Conservation (phyloP, 2,329 filamentous ascomycete species). For the Tolypocladium inflatum region DNA sequence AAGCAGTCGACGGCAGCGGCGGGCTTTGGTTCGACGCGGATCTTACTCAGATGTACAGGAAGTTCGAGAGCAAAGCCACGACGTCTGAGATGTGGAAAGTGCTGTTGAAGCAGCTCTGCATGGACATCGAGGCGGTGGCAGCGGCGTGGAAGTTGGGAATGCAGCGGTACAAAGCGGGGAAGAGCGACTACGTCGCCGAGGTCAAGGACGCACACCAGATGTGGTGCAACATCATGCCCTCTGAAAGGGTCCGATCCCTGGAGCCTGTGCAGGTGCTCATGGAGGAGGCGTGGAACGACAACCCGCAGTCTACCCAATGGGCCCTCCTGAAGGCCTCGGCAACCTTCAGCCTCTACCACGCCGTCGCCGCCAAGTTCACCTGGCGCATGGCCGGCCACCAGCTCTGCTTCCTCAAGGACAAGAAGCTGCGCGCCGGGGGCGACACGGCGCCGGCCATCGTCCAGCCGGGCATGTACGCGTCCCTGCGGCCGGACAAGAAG, state of each 20-base stretch:
- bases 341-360: conserved; percentile 31
- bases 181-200: conserved; percentile 12
- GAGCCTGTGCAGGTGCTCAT: conserved; percentile 19
- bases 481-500: conserved; percentile 25
- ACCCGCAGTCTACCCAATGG: conserved; percentile 29
- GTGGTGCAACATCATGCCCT: conserved; percentile 33
- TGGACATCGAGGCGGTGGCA: conserved; percentile 19
- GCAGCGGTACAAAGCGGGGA: conserved; percentile 1
- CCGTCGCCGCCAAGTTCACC: conserved; percentile 18
- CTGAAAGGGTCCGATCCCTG: conserved; percentile 9
- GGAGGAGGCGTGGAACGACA: conserved; percentile 11
- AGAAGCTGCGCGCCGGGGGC: conserved; percentile 1
- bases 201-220: conserved; percentile 26
- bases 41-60: conserved; percentile 13
- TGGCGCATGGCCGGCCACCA: conserved; percentile 41
- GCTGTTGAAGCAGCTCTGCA: conserved; percentile 22
- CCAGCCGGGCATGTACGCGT: conserved; percentile 23
- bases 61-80: conserved; percentile 20
- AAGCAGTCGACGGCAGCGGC: conserved; percentile 5
- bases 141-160: conserved; percentile 23
- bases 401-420: conserved; percentile 37
- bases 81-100: conserved; percentile 16
- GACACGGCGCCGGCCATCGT: conserved; percentile 19
- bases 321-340: conserved; percentile 40
- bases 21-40: conserved; percentile 4